Evolutionary conservation across 306 rosid genomes (phyloP), one percentile per base, ranked within the genome.

Genomic region (Sechiopsis laciniata): DNA sequence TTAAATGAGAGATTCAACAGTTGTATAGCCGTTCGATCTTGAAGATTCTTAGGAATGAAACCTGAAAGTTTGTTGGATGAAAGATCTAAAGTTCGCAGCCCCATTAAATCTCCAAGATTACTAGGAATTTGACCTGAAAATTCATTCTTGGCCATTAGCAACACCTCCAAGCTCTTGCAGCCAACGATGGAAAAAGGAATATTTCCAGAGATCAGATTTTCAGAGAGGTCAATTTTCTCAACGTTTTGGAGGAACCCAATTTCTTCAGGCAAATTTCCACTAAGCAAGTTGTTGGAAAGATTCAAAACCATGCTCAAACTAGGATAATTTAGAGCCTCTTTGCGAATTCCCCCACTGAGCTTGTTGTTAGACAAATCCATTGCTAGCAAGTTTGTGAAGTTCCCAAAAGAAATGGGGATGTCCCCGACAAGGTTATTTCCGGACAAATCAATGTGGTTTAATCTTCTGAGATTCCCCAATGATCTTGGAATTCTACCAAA

Each of bases 1-100:
- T 90, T 90, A 10, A 78, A 84, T 32, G 96, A 88, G 4, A 88
- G 80, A 80, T 91, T 85, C 71, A 91, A 84, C 53, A 58, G 70
- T 19, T 26, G 48, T 21, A 91, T 87, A 65, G n/a, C 85, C 0
- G 20, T 59, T 13, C 87, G 78, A 0, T 78, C 68, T 82, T 82
- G 82, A 46, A 87, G 90, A 66, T 77, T 85, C 46, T 15, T 1
- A 69, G 97, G 97, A 79, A 91, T 87, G 51, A 82, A 55, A 26
- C 95, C 95, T 11, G 86, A 80, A 62, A 91, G 89, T 76, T 79
- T 85, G 88, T 88, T 91, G 52, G 88, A 85, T 63, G 95, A 91
- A 1, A 91, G 82, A 56, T 91, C 97, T 77, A 91, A 75, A 71
- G 72, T 74, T 73, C 75, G 90, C 50, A 91, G 81, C 17, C 84